phyloP scores from a whole-genome alignment of 2,329 filamentous ascomycete genomes.

The Botrytis medusae region DNA sequence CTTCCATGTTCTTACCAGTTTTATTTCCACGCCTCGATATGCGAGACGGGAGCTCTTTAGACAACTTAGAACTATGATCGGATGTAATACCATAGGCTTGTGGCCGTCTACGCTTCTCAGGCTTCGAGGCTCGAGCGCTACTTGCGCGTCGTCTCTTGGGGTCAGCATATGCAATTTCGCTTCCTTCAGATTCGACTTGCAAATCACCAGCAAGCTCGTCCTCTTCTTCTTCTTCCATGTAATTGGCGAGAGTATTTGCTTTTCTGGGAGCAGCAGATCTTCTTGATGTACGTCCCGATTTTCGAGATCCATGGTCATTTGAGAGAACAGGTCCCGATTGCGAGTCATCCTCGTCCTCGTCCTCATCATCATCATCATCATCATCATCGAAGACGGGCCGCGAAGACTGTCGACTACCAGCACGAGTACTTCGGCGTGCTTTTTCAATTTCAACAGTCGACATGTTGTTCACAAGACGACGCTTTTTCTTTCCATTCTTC shows the following conservation, averaged over 20 bases:
- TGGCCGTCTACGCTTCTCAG: constrained; percentile 23
- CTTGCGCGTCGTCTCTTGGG: constrained; percentile 41
- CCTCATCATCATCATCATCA: constrained; percentile 24
- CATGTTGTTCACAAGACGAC: constrained; percentile 28
- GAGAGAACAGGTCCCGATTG: constrained; percentile 6
- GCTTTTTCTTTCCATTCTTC: constrained; percentile 29
- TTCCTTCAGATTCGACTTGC: constrained; percentile 45
- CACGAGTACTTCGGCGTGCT: constrained; percentile 29
- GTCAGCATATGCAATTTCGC: constrained; percentile 48
- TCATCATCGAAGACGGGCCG: constrained; percentile 23
- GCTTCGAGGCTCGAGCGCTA: constrained; percentile 19
- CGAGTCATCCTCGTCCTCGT: constrained; percentile 22
- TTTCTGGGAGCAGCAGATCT: constrained; percentile 28
- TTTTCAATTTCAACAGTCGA: constrained; percentile 26
- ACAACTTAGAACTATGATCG: constrained; percentile 25
- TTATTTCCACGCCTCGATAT: constrained; percentile 40
- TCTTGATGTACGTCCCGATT: constrained; percentile 26
- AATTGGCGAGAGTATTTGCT: constrained; percentile 13
- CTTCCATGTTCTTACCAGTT: constrained; percentile 45
- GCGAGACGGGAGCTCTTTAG: constrained; percentile 35
- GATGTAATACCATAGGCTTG: constrained; percentile 1
- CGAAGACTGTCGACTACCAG: constrained; percentile 26
- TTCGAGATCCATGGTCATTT: constrained; percentile 19
- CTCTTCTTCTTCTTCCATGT: constrained; percentile 27
- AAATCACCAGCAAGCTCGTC: constrained; percentile 33